Evolutionary conservation across 2,329 filamentous ascomycete genomes (phyloP).

Genomic region (Penicillium sp.): DNA sequence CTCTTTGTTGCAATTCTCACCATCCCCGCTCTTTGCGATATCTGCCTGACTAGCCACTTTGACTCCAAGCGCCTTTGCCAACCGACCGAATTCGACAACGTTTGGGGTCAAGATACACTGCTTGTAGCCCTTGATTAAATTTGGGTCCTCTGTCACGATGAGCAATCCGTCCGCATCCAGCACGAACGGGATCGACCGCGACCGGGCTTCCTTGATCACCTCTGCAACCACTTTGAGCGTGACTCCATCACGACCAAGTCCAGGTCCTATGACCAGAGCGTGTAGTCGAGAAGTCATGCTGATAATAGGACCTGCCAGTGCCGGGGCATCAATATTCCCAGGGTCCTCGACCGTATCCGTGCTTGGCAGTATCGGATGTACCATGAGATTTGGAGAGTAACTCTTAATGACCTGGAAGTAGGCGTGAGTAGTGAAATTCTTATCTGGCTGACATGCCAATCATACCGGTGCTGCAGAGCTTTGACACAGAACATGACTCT

Average conservation of each 20-base stretch:
- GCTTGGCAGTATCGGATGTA: constrained; percentile 93
- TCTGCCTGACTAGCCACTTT: constrained; percentile 53
- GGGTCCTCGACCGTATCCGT: constrained; percentile 57
- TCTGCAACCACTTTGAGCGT: constrained; percentile 85
- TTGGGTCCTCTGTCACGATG: constrained; percentile 75
- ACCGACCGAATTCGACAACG: constrained; percentile 83
- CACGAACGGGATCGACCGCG: constrained; percentile 75
- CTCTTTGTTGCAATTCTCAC: constrained; percentile 53
- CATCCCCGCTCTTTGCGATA: constrained; percentile 39
- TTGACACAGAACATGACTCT: constrained; percentile 91
- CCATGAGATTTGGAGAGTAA: constrained; percentile 98
- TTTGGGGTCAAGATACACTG: constrained; percentile 93
- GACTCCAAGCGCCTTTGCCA: constrained; percentile 76
- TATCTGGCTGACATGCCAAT: neutral
- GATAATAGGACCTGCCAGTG: constrained; percentile 72
- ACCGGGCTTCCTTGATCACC: constrained; percentile 78
- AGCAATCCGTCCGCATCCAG: constrained; percentile 88
- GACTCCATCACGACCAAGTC: constrained; percentile 82
- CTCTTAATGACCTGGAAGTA: constrained; percentile 80
- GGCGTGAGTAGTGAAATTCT: neutral
- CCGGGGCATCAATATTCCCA: constrained; percentile 55
- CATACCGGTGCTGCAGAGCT: constrained; percentile 71
- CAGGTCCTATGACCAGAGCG: constrained; percentile 89
- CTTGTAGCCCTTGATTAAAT: constrained; percentile 77
- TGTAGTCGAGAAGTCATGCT: constrained; percentile 85